Conservation (phyloP, 2,329 filamentous ascomycete species). For the Xylaria sp. region DNA sequence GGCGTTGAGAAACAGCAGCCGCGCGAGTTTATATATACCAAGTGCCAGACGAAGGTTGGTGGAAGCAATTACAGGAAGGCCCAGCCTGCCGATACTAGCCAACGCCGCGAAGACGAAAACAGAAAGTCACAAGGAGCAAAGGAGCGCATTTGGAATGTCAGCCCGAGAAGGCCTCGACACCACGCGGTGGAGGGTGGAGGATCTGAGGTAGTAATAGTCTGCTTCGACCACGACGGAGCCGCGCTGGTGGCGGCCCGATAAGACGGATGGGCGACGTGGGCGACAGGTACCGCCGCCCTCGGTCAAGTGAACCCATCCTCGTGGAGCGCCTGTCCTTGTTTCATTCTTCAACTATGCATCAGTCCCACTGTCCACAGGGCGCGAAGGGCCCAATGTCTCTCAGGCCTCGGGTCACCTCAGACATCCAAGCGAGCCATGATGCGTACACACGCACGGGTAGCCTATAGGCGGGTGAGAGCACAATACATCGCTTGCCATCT, state of each 20-base stretch:
- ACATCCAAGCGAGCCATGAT: not conserved
- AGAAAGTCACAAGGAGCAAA: constrained; percentile 21
- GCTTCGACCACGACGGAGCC: constrained; percentile 6
- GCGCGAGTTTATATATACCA: constrained; percentile 23
- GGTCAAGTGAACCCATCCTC: constrained; percentile 14
- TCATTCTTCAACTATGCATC: constrained; percentile 18
- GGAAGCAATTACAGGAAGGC: constrained; percentile 10
- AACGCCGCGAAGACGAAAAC: constrained; percentile 23
- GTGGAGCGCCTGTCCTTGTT: constrained; percentile 22
- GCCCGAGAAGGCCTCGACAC: constrained; percentile 6
- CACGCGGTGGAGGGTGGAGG: not conserved
- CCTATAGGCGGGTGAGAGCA: not conserved
- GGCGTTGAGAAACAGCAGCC: constrained; percentile 17
- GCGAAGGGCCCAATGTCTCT: not conserved
- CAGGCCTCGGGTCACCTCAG: not conserved
- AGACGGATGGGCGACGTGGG: not conserved
- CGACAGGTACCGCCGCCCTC: not conserved
- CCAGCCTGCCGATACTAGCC: constrained; percentile 30
- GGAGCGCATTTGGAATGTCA: constrained; percentile 30
- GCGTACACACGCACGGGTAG: too few relatives aligned
- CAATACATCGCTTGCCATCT: not conserved
- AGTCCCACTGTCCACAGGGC: constrained; percentile 5
- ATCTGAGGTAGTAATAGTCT: constrained; percentile 20
- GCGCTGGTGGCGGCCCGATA: constrained; percentile 24
- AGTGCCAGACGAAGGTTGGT: constrained; percentile 36